These are phyloP conservation scores for Clavariopsis aquatica DNA, from an alignment of 495 filamentous ascomycete species.

Conservation along the genomic window DNA sequence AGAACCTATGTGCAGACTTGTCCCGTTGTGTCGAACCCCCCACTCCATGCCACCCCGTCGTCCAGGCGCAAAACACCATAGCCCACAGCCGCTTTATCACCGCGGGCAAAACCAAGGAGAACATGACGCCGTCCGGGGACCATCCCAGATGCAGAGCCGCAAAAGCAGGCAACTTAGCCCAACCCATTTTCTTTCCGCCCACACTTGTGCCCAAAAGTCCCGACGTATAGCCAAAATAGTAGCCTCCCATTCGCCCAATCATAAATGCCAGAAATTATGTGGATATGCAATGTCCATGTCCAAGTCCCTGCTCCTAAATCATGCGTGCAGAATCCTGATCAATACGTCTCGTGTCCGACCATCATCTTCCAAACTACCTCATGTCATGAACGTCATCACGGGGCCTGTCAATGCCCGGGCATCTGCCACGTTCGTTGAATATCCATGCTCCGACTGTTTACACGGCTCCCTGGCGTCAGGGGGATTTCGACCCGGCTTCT, in stretches of 20 bases:
- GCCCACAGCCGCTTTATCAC: background rate
- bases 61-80: background rate
- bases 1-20: background rate
- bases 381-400: conserved; percentile 1
- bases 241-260: background rate
- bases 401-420: conserved; percentile 35
- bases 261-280: background rate
- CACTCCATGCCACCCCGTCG: background rate
- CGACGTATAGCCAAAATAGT: background rate
- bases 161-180: background rate
- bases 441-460: conserved; percentile 68
- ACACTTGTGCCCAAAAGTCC: background rate
- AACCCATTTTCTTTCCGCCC: conserved; percentile 1
- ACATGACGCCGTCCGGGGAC: conserved; percentile 8
- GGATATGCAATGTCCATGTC: conserved; percentile 1
- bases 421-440: conserved; percentile 47
- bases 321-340: background rate
- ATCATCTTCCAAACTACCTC: background rate
- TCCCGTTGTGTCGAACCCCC: background rate
- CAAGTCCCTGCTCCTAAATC: conserved; percentile 11
- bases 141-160: conserved; percentile 9
- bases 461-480: conserved; percentile 67
- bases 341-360: background rate
- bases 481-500: conserved; percentile 62
- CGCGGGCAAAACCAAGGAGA: conserved; percentile 1